Base-by-base conservation (phyloP, 148 eudicot species). In the Arbutus unedo region DNA sequence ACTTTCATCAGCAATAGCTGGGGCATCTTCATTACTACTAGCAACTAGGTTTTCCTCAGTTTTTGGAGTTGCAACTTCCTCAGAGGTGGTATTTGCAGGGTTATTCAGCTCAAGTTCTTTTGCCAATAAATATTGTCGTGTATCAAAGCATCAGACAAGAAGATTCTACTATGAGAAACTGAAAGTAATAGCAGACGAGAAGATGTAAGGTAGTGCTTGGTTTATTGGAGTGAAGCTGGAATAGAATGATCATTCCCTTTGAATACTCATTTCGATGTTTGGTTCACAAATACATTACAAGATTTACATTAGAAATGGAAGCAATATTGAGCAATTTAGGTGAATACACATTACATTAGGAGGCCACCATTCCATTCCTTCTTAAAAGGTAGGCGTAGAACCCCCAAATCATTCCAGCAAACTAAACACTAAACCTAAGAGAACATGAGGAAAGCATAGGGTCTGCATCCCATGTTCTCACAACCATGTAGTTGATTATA, bases 31-130 rank as follows among this genome's bases (percentile, higher is more conserved):
- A 82, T 80, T 82, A 72, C 76, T 84, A 83, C 75, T 89, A 81
- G 76, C 84, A 85, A 75, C 86, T n/a, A 90, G 86, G 56, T 83
- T 82, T 78, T 89, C 97, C 82, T 87, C 91, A 49, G 86, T 83
- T 85, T 89, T 76, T 77, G 85, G 87, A 41, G 88, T 77, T 56
- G 84, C 87, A 74, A 67, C 85, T 82, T 88, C 94, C 84, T 85
- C 91, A 48, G 91, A 54, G 45, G 85, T 81, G 25, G 88, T 83
- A 55, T 57, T 85, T 45, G 81, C 85, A 38, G 88, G 81, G 82
- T 82, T 51, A 74, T 89, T 90, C 86, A 67, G 91, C 89, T 89
- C 87, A 66, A 54, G 78, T 43, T 86, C 85, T 76, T 86, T 88
- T 45, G 74, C 79, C 76, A 88, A 83, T n/a, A 87, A 76, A 80